Evolutionary conservation across 2,329 filamentous ascomycete species (phyloP), one percentile per base, ranked within the genome.

Genomic region (Hymenoscyphus fructigenus): DNA sequence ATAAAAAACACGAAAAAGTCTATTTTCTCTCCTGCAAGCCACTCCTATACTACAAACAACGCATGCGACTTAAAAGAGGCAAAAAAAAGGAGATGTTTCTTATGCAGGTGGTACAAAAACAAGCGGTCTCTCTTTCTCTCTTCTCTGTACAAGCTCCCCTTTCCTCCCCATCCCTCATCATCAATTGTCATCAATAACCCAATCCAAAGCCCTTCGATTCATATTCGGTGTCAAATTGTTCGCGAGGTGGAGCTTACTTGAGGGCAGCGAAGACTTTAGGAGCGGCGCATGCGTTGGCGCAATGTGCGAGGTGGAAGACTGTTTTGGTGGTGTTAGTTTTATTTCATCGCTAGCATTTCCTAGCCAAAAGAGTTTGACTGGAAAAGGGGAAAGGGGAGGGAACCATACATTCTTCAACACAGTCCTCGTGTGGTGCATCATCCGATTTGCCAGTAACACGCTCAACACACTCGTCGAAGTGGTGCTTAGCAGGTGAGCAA

Each of bases 221-320:
- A 50, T 20, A 9, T 50, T 50, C 9, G 44, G 20, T 67, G 62
- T 68, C 60, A 62, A 15, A 61, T 64, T 56, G 61, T 36, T 28
- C 38, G 41, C 20, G 28, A 57, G 36, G 47, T 41, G 55, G 36
- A 7, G 14, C 60, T 82, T 96, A 98, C 87, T 94, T 96, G 79
- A 98, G 91, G 81, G 88, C 83, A 71, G 89, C 86, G 88, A 92
- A 99, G 76, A 99, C 90, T 89, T 97, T 97, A 76, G 94, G 93
- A 63, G 95, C 95, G 69, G 95, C 94, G 79, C 95, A 99, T 78
- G 90, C 84, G 75, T 87, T 91, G 70, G 94, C 92, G 84, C 95
- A 99, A 86, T 98, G 95, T 75, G 91, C 89, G 75, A 99, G 91
- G 82, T 99, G 94, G 91, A 99, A 99, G 85, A 97, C 94, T 97